Percentiles rank a stretch among this genome's conserved stretches.
Evolutionary conservation across 2,329 filamentous ascomycete species (phyloP).

Genomic region (Dactylellina drechsleri): DNA sequence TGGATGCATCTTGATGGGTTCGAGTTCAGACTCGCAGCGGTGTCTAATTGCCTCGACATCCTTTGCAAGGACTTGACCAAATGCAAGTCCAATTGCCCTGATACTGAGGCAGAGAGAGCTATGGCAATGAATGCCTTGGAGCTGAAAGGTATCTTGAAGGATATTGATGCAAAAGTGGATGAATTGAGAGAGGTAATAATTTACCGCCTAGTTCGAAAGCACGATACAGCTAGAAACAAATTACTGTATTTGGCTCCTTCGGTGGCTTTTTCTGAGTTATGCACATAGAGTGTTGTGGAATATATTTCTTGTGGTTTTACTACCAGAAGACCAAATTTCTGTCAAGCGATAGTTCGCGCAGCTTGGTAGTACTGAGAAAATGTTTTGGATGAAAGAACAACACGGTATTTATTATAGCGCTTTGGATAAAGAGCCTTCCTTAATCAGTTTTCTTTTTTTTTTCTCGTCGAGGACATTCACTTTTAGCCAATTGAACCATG

Average conservation of each 20-base stretch:
- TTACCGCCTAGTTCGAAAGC: conserved; percentile 27
- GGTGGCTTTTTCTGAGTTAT: background rate
- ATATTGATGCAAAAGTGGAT: background rate
- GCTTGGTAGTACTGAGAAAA: no score
- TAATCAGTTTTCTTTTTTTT: no score
- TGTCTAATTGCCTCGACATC: background rate
- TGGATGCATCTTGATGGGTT: conserved; percentile 14
- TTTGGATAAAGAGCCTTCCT: no score
- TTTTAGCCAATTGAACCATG: no score
- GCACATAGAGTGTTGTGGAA: no score
- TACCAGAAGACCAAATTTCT: no score
- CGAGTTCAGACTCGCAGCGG: conserved; percentile 30
- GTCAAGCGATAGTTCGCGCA: no score
- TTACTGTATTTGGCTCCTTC: background rate
- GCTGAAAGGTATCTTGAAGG: background rate
- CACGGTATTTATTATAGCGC: no score
- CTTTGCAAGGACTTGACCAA: conserved; percentile 4
- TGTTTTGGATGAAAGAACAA: no score
- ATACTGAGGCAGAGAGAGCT: background rate
- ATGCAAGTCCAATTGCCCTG: conserved; percentile 15
- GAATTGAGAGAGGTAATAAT: conserved; percentile 29
- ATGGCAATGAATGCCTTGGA: conserved; percentile 21
- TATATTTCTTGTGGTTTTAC: no score
- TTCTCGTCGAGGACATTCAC: no score
- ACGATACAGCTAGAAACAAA: conserved; percentile 12